Evolutionary conservation across 305 asterid genomes (phyloP).

Genomic region (Caryopteris hybrid): DNA sequence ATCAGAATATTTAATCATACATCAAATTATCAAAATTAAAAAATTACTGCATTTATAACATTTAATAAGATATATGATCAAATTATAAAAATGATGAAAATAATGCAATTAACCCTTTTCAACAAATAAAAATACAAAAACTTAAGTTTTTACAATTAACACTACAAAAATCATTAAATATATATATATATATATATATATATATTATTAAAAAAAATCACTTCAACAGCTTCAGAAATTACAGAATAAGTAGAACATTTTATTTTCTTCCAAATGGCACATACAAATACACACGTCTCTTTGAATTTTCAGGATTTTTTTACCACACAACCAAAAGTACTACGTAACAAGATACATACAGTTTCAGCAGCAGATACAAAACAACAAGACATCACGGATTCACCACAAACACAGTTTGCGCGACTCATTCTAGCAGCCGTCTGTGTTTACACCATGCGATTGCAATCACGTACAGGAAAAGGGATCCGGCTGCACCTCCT

Average conservation of each 20-base stretch:
- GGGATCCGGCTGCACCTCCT: slow-evolving; percentile 57
- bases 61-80: too few relatives aligned
- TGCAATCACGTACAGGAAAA: slow-evolving; percentile 69
- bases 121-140: too few relatives aligned
- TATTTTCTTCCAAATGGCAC: background rate
- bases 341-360: background rate
- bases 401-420: background rate
- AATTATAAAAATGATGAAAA: too few relatives aligned
- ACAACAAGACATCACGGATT: background rate
- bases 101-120: too few relatives aligned
- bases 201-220: too few relatives aligned
- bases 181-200: too few relatives aligned
- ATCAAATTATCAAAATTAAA: too few relatives aligned
- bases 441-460: slow-evolving; percentile 82
- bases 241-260: background rate
- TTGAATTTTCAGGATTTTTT: background rate
- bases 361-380: background rate
- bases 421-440: slow-evolving; percentile 58
- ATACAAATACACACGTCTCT: background rate
- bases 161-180: too few relatives aligned
- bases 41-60: too few relatives aligned
- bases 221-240: background rate
- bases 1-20: too few relatives aligned
- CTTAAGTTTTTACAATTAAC: too few relatives aligned
- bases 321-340: background rate